Evolutionary conservation across 2,329 filamentous ascomycete genomes (phyloP).

Genomic region (Xylaria sp.): DNA sequence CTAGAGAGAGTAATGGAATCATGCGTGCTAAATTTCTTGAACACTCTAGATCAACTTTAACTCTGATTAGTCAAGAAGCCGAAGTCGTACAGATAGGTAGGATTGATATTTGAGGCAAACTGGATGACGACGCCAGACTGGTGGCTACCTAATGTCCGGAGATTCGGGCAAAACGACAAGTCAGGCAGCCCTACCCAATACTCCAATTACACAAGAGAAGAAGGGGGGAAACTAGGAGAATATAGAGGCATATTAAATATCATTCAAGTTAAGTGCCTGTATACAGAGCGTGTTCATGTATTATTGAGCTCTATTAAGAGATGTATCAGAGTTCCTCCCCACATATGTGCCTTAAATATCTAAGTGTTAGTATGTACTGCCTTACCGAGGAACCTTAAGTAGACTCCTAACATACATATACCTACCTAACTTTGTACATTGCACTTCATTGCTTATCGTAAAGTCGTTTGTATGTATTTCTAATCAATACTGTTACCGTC

Average conservation of each 20-base stretch:
- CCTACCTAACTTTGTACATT: not conserved
- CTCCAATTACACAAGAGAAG: not conserved
- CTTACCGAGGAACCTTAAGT: not conserved
- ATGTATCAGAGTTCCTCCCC: not conserved
- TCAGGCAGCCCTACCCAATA: slow-evolving; percentile 4
- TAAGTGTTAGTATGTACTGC: not conserved
- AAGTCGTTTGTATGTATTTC: not conserved
- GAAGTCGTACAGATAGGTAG: not conserved
- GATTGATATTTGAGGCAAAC: slow-evolving; percentile 11
- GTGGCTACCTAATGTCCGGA: slow-evolving; percentile 4
- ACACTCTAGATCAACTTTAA: not conserved
- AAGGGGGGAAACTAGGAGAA: not conserved
- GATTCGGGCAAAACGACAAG: not conserved
- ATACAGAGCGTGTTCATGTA: too few species aligned
- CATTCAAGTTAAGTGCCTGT: not conserved
- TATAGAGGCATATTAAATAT: not conserved
- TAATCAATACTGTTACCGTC: slow-evolving; percentile 7
- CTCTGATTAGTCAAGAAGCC: slow-evolving; percentile 3
- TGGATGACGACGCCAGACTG: slow-evolving; percentile 25
- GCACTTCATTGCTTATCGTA: not conserved
- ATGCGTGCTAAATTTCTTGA: not conserved
- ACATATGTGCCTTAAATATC: too few species aligned
- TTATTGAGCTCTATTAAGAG: not conserved
- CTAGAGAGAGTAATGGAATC: too few species aligned
- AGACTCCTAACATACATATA: too few species aligned